Conservation (phyloP, 345 rosid species). For the Pistacia integerrima region DNA sequence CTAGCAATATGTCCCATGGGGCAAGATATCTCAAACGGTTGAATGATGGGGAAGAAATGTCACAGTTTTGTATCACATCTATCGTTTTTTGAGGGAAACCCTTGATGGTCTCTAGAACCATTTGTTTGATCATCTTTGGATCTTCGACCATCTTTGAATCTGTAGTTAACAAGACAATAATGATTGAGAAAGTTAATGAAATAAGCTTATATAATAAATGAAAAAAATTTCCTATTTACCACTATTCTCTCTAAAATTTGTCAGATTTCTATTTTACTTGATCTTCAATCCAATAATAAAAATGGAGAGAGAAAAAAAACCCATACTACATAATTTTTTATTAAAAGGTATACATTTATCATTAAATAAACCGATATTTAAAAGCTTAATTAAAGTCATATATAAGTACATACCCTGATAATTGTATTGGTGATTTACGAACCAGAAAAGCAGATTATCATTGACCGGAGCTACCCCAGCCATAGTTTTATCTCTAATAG, state of each 20-base stretch:
- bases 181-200: neutral
- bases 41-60: too few relatives aligned
- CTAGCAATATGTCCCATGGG: neutral
- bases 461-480: constrained; percentile 42
- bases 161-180: neutral
- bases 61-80: too few relatives aligned
- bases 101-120: constrained; percentile 32
- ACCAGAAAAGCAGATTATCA: constrained; percentile 44
- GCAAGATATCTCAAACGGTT: neutral
- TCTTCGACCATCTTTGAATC: constrained; percentile 27
- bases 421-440: constrained; percentile 17
- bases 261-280: too few relatives aligned
- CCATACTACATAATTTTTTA: too few relatives aligned
- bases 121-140: constrained; percentile 32
- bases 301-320: too few relatives aligned
- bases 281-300: too few relatives aligned
- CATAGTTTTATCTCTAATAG: constrained; percentile 16
- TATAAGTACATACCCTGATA: constrained; percentile 11
- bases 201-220: neutral
- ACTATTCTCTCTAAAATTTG: too few relatives aligned
- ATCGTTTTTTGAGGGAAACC: constrained; percentile 17
- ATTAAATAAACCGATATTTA: too few relatives aligned
- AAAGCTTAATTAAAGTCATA: neutral
- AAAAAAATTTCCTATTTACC: neutral
- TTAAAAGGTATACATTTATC: too few relatives aligned